Base-by-base conservation (phyloP, 306 rosid species). In the Potentilla sterilis region DNA sequence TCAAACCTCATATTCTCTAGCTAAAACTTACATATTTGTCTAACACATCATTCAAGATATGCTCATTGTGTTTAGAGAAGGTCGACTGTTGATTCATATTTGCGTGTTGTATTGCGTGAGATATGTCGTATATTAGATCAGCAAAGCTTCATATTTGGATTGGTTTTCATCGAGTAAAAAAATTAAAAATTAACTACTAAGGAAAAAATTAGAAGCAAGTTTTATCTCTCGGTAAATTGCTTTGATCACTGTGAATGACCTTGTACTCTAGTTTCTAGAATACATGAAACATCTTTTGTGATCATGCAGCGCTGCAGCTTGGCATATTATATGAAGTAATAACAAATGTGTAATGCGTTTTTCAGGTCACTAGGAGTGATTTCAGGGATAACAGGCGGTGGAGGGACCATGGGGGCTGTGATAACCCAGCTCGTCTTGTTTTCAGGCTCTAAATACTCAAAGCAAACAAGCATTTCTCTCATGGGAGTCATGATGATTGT, bases 301-400 rank as follows among this genome's bases (percentile, higher is more conserved):
- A n/a, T 12, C 59, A 14, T 47, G 52, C 49, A 51, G 57, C 22
- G 18, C 18, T 9, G 62, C 63, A 57, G 35, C 63, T 21, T 21
- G 35, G 15, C 40, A 52, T n/a, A 8, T 19, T 21, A 8, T 47
- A 14, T 47, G 0, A 52, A 18, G 28, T 28, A 28, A 14, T 61
- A 32, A 61, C 67, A 32, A 22, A 24, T 57, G 40, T 32, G 40
- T 61, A 6, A 32, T 61, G 67, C 21, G 61, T 61, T 73, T 2
- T 78, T 80, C 85, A 89, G 91, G 81, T 85, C 93, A 55, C 75
- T 89, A 0, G 91, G 91, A 21, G 91, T 89, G 67, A 82, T 89
- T 68, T 82, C 94, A 44, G 94, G 89, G 72, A 87, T 89, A 85
- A 89, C 91, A 14, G 94, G 94, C 3, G 54, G 88, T 37, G 91